Percentiles rank a stretch among this genome's conserved stretches.
Evolutionary conservation across 2,329 filamentous ascomycete species (phyloP).

Genomic region (Hypoxylon sp.): DNA sequence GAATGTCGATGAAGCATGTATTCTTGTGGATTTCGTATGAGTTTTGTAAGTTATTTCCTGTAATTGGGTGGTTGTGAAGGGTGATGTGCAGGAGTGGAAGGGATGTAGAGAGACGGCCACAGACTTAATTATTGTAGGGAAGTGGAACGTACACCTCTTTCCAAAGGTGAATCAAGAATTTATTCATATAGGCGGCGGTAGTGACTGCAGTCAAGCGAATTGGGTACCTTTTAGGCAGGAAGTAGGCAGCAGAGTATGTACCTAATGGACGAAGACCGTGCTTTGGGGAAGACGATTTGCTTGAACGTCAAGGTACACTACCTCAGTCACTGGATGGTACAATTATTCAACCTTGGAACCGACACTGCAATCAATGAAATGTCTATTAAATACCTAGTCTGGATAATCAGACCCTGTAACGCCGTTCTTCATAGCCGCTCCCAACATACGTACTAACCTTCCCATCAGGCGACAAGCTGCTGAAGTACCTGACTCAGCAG

Average conservation of each 20-base stretch:
- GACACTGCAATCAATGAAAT: background rate
- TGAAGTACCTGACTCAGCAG: constrained; percentile 56
- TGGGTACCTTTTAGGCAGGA: background rate
- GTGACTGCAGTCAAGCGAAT: background rate
- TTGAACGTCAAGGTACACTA: background rate
- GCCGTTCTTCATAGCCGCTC: background rate
- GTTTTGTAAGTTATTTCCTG: background rate
- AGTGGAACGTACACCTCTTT: background rate
- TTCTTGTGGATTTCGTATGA: too few relatives aligned
- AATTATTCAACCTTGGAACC: background rate
- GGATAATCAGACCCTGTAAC: background rate
- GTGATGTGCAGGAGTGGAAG: background rate
- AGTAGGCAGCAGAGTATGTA: too few relatives aligned
- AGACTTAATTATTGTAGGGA: background rate
- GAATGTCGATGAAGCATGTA: too few relatives aligned
- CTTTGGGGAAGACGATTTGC: background rate
- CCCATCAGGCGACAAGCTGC: constrained; percentile 24
- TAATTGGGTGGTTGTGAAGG: background rate
- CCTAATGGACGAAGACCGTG: too few relatives aligned
- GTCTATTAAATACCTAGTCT: constrained; percentile 4
- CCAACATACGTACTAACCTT: background rate
- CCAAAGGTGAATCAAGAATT: background rate
- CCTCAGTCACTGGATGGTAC: background rate
- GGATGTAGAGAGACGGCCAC: background rate
- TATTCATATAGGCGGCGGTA: background rate